phyloP scores from a whole-genome alignment of 2,329 filamentous ascomycete genomes.

The Daldinia sp. region DNA sequence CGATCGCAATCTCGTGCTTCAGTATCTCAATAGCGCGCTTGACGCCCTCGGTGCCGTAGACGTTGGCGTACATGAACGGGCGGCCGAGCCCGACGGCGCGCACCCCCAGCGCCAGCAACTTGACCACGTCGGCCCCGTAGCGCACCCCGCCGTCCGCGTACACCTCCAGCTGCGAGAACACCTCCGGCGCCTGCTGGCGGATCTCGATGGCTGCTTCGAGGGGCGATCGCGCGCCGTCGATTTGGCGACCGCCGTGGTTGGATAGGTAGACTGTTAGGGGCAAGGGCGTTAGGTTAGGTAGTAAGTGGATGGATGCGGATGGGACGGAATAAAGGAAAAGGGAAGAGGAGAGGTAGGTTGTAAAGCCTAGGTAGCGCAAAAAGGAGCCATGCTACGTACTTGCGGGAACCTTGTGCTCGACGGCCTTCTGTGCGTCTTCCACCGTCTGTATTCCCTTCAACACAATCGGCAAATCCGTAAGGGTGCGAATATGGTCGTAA shows the following conservation, averaged over 20 bases:
- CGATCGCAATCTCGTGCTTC: slow-evolving; percentile 52
- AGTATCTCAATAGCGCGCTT: slow-evolving; percentile 52
- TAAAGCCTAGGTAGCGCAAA: too few relatives aligned
- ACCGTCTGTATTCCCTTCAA: slow-evolving; percentile 49
- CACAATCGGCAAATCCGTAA: slow-evolving; percentile 44
- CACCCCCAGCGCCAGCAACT: slow-evolving; percentile 48
- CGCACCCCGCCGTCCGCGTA: slow-evolving; percentile 49
- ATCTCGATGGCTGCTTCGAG: slow-evolving; percentile 47
- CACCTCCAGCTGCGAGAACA: slow-evolving; percentile 46
- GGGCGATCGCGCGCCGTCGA: slow-evolving; percentile 44
- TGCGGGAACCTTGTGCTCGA: slow-evolving; percentile 41
- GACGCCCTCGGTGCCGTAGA: slow-evolving; percentile 56
- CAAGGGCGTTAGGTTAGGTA: not conserved
- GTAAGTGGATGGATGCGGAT: not conserved
- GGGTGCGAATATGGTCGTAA: slow-evolving; percentile 37
- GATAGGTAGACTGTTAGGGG: slow-evolving; percentile 43
- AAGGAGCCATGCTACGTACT: slow-evolving; percentile 9
- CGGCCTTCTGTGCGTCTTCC: slow-evolving; percentile 45
- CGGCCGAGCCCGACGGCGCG: slow-evolving; percentile 52
- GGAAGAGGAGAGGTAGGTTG: too few relatives aligned
- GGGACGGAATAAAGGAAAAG: too few relatives aligned
- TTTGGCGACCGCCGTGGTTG: slow-evolving; percentile 50
- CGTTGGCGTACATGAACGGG: slow-evolving; percentile 58
- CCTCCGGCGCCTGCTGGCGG: slow-evolving; percentile 40
- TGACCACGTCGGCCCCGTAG: slow-evolving; percentile 47